Conservation (phyloP, 2,329 filamentous ascomycete species). For the Curvularia sp. region DNA sequence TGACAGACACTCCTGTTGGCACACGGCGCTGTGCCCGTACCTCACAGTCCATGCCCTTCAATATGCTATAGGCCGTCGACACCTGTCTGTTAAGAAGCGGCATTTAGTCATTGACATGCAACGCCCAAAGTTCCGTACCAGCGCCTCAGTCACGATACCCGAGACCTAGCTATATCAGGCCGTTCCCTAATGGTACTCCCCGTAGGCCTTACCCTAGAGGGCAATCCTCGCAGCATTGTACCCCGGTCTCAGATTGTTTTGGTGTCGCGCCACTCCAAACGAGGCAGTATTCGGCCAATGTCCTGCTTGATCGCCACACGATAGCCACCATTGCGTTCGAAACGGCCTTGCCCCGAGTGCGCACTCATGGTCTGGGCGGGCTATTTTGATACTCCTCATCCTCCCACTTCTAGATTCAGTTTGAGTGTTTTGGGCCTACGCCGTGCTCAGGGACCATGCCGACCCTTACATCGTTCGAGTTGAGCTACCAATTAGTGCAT, state of each 20-base stretch:
- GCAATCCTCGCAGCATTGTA: slow-evolving; percentile 31
- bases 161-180: slow-evolving; percentile 22
- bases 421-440: slow-evolving; percentile 27
- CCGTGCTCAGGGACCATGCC: slow-evolving; percentile 16
- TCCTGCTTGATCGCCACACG: slow-evolving; percentile 22
- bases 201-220: slow-evolving; percentile 20
- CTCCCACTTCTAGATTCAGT: slow-evolving; percentile 26
- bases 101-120: slow-evolving; percentile 28
- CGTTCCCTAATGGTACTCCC: slow-evolving; percentile 12
- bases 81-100: slow-evolving; percentile 13
- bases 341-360: slow-evolving; percentile 32
- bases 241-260: slow-evolving; percentile 22
- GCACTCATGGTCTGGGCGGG: slow-evolving; percentile 15
- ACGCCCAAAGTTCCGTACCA: slow-evolving; percentile 20
- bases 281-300: slow-evolving; percentile 18
- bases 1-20: not conserved
- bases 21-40: not conserved
- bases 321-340: slow-evolving; percentile 34
- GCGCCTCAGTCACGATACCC: slow-evolving; percentile 14
- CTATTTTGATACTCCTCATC: slow-evolving; percentile 18
- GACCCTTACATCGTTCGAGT: slow-evolving; percentile 2
- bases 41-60: not conserved
- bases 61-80: not conserved
- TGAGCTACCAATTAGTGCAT: slow-evolving; percentile 7
- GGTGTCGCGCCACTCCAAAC: slow-evolving; percentile 18